phyloP scores from a whole-genome alignment of 768 basidiomycete genomes.

The Hygrophoropsis aurantiaca region DNA sequence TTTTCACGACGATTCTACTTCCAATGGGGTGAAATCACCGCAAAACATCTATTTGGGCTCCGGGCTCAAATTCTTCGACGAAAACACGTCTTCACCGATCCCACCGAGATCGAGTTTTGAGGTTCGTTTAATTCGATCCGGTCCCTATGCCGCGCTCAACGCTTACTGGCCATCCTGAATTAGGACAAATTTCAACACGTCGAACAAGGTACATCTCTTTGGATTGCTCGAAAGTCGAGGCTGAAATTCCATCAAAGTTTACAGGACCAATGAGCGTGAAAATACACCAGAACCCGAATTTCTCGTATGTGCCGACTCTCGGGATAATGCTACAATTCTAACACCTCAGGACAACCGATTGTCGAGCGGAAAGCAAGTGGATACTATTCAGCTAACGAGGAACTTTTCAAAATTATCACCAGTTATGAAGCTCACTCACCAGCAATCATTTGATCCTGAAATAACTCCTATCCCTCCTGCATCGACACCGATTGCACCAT shows the following conservation, averaged over 20 bases:
- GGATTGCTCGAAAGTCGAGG: neutral
- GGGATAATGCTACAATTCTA: too few species aligned
- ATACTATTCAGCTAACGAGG: too few species aligned
- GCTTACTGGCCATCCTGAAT: neutral
- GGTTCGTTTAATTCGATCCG: constrained; percentile 1
- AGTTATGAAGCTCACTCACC: too few species aligned
- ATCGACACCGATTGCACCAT: too few species aligned
- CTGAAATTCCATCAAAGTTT: constrained; percentile 17
- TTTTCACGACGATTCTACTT: constrained; percentile 17
- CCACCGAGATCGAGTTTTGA: constrained; percentile 28
- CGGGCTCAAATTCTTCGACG: constrained; percentile 17
- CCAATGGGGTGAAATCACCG: constrained; percentile 11
- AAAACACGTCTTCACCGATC: constrained; percentile 18
- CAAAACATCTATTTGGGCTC: constrained; percentile 27
- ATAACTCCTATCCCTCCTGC: too few species aligned
- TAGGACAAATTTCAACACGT: constrained; percentile 30
- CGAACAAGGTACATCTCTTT: constrained; percentile 19
- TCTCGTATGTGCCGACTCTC: too few species aligned
- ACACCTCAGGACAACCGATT: too few species aligned
- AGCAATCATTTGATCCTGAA: too few species aligned
- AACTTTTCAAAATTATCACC: too few species aligned
- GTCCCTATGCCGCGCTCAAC: neutral
- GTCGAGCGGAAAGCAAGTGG: too few species aligned
- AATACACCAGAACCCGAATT: neutral
- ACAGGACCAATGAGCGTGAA: constrained; percentile 17